These are phyloP conservation scores for Pichia exigua DNA, from an alignment of 805 yeast genomes.

Conservation along the genomic window DNA sequence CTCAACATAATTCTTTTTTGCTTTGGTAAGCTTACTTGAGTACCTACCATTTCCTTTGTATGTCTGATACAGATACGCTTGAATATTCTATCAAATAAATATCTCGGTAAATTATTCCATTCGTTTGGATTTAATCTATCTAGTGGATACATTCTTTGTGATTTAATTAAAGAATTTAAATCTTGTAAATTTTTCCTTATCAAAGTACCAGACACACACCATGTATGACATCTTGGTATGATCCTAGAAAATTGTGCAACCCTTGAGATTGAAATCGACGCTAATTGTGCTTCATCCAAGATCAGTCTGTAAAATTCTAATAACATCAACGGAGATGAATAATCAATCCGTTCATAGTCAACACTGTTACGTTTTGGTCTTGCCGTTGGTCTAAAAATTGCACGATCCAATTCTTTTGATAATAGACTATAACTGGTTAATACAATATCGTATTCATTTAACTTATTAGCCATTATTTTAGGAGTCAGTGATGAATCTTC, in stretches of 20 bases:
- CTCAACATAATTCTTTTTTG: conserved; percentile 66
- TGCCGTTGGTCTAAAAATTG: conserved; percentile 55
- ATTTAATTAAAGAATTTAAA: conserved; percentile 61
- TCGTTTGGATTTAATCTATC: conserved; percentile 21
- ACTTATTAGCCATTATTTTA: conserved; percentile 38
- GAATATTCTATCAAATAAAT: conserved; percentile 48
- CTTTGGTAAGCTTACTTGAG: conserved; percentile 70
- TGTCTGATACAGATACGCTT: conserved; percentile 59
- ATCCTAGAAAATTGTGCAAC: conserved; percentile 75
- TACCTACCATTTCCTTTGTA: conserved; percentile 73
- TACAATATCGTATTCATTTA: conserved; percentile 66
- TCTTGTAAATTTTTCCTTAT: conserved; percentile 61
- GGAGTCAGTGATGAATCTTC: conserved; percentile 19
- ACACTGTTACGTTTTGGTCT: conserved; percentile 38
- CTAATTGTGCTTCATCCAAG: conserved; percentile 93
- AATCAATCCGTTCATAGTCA: conserved; percentile 37
- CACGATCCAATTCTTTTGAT: conserved; percentile 71
- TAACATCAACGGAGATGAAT: conserved; percentile 75
- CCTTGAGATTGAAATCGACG: conserved; percentile 60
- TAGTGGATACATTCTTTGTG: conserved; percentile 63
- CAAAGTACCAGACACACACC: conserved; percentile 98
- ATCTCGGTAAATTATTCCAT: conserved; percentile 23
- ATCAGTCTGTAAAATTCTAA: conserved; percentile 85
- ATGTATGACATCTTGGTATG: conserved; percentile 79
- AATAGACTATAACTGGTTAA: conserved; percentile 70